Base-by-base conservation (phyloP, 148 eudicot species). In the Pouteria glomerata region DNA sequence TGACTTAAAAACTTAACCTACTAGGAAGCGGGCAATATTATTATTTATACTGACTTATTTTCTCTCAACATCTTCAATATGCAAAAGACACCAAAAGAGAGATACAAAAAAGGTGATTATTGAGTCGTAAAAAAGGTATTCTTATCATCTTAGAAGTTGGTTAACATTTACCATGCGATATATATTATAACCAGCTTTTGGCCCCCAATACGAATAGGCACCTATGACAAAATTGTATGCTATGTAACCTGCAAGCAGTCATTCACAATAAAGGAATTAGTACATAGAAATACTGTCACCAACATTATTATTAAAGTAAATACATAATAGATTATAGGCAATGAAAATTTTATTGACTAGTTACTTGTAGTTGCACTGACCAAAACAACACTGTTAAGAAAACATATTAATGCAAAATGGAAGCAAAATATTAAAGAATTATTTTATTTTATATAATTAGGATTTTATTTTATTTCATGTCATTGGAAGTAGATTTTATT, bases 191-290 rank as follows among this genome's bases (percentile, higher is more conserved):
- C 99, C 99, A 75, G 97, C 99, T 88, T 91, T 95, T 26, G 99
- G 99, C 45, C 99, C 99, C 97, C 97, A 95, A 76, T 95, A 95
- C 45, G 99, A 91, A 78, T 95, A 95, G 59, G 99, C 97, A 64
- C 99, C 99, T 65, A 95, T 53, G n/a, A 95, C 99, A 81, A 95
- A 95, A 82, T 86, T 95, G 88, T 95, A 95, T 16, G 92, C 77
- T 35, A 87, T 84, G 74, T 95, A 95, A 62, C 99, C 99, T 95
- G 86, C 83, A 81, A 74, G 73, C 11, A 63, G 63, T 16, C 62
- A 72, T 30, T n/a, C 1, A 41, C 6, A 45, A 21, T 26, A 58
- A 26, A 66, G 44, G 53, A 66, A 42, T 71, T 15, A 67, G 27
- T 53, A 53, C 35, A 31, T 0, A 2, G 35, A 12, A 63, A 70